Evolutionary conservation across 345 rosid species (phyloP), one percentile per base, ranked within the genome.

Genomic region (Salix caprea): DNA sequence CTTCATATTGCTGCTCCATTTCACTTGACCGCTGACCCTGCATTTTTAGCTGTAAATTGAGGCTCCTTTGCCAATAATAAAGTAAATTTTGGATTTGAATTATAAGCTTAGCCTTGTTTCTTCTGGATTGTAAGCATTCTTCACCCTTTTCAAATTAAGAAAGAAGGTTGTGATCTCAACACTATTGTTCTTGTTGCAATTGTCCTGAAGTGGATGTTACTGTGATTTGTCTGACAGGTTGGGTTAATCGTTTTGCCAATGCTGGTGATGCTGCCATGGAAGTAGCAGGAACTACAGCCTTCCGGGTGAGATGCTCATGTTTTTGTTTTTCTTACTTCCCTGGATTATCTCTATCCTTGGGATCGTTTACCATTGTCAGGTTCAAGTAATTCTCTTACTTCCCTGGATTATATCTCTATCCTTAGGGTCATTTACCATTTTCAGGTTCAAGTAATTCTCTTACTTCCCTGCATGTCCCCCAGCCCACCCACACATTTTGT

Each of bases 171-270:
- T 62, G 7, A 11, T 61, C 14, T 24, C 26, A 24, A 9, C 70
- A 14, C 64, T 56, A 46, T 54, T 69, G 28, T 3, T 69, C 15
- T 48, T 26, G 37, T 52, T 30, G 39, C 44, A 30, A 54, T 78
- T 5, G 24, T 21, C 64, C 14, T 58, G 28, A 58, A 23, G 36
- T 74, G 77, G 28, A 24, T 75, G 14, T 39, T 76, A 70, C 54
- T 60, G 39, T 79, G 30, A 34, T 65, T 78, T 74, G 76, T 80
- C n/a, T 69, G 72, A 81, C 87, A 96, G 99, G 94, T 83, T 96
- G 99, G 99, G 95, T 94, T 48, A 94, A 96, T 87, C 96, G 97
- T 24, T 96, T 94, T 91, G 98, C 99, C 18, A 81, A 91, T 81
- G 97, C 97, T 75, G 99, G 98, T 10, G 96, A 94, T 77, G 83